A percentile compares a stretch with the other conserved stretches of the same genome.
phyloP scores from a whole-genome alignment of 192 early-diverging fungal species.

The Podila horticola region DNA sequence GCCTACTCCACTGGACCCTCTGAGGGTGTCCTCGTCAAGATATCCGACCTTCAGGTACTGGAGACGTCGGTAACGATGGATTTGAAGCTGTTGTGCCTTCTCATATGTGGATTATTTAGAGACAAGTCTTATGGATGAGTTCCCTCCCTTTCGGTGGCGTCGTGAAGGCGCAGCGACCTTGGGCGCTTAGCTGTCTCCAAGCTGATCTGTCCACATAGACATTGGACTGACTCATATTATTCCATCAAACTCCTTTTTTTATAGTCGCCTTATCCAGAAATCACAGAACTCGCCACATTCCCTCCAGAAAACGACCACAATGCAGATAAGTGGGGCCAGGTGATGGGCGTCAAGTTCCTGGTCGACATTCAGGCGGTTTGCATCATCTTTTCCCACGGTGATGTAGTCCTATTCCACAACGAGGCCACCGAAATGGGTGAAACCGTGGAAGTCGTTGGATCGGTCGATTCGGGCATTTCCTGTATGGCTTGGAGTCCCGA shows the following conservation, averaged over 20 bases:
- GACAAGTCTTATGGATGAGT: neutral
- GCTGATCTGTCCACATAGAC: neutral
- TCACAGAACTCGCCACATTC: constrained; percentile 40
- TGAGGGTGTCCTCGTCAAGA: constrained; percentile 46
- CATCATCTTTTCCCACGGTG: constrained; percentile 62
- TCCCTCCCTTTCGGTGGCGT: neutral
- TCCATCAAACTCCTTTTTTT: neutral
- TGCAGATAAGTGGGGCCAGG: constrained; percentile 38
- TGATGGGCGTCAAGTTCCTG: constrained; percentile 63
- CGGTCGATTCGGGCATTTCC: constrained; percentile 78
- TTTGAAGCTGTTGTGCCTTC: neutral
- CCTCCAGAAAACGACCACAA: constrained; percentile 35
- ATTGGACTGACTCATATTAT: neutral
- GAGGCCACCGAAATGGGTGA: constrained; percentile 54
- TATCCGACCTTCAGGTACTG: constrained; percentile 38
- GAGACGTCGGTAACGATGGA: too few relatives aligned
- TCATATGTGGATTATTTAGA: neutral
- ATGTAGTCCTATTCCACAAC: constrained; percentile 63
- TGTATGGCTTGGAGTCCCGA: constrained; percentile 90
- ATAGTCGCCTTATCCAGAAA: constrained; percentile 44
- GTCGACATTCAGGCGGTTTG: constrained; percentile 66
- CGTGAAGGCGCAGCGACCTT: too few relatives aligned
- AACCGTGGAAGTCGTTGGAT: constrained; percentile 72
- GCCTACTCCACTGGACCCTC: constrained; percentile 50
- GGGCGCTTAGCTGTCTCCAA: neutral